phyloP scores from a whole-genome alignment of 257 asterid genomes.

The Plantago elongata region DNA sequence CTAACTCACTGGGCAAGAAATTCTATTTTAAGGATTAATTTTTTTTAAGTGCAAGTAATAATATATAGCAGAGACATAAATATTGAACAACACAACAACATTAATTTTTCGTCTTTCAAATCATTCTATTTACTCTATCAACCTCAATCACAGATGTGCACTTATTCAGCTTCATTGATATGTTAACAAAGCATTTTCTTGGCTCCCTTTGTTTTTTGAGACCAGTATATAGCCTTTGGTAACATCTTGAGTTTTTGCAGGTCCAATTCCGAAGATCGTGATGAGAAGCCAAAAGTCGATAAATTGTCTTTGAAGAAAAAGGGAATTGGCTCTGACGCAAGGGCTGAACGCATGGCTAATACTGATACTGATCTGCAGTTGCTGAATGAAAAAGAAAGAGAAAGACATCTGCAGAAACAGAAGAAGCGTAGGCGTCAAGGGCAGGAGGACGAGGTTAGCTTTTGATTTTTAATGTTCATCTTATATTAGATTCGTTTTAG shows the following conservation, averaged over 20 bases:
- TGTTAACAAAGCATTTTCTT: not conserved
- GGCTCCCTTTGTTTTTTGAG: slow-evolving; percentile 11
- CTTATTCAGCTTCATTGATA: slow-evolving; percentile 6
- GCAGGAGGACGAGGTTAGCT: slow-evolving; percentile 82
- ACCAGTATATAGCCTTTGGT: slow-evolving; percentile 2
- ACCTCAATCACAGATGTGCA: not conserved
- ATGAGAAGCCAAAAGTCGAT: slow-evolving; percentile 63
- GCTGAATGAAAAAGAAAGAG: slow-evolving; percentile 78
- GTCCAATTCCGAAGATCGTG: slow-evolving; percentile 39
- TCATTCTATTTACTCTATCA: not conserved
- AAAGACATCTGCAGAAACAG: slow-evolving; percentile 72
- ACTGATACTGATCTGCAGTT: slow-evolving; percentile 89
- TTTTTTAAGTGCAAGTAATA: too few species aligned
- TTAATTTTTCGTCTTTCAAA: too few species aligned
- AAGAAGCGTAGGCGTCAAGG: slow-evolving; percentile 90
- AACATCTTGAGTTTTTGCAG: slow-evolving; percentile 29
- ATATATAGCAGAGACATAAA: too few species aligned
- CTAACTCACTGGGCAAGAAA: too few species aligned
- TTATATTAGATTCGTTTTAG: not conserved
- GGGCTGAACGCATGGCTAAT: slow-evolving; percentile 76
- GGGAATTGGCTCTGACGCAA: slow-evolving; percentile 90
- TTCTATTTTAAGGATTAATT: too few species aligned
- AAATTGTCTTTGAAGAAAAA: slow-evolving; percentile 71
- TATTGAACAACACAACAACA: too few species aligned
- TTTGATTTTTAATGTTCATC: slow-evolving; percentile 1